phyloP scores from a whole-genome alignment of 352 stramenopile genomes.

The Phytophthora lateralis region DNA sequence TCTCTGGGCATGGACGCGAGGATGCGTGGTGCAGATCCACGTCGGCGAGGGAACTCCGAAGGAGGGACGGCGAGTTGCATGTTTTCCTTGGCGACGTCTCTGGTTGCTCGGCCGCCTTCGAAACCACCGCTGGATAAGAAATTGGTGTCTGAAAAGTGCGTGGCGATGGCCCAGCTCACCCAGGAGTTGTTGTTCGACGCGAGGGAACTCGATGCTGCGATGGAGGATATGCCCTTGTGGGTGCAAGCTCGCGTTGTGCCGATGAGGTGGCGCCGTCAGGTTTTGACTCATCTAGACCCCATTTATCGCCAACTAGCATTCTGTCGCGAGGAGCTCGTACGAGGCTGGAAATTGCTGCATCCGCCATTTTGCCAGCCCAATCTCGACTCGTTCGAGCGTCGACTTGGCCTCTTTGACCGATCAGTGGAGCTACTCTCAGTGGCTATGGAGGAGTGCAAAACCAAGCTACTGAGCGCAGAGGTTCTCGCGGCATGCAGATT shows the following conservation, averaged over 20 bases:
- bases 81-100: constrained; percentile 14
- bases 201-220: constrained; percentile 36
- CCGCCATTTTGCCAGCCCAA: constrained; percentile 49
- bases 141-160: constrained; percentile 40
- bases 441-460: constrained; percentile 42
- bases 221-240: constrained; percentile 49
- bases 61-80: constrained; percentile 20
- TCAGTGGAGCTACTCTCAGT: constrained; percentile 29
- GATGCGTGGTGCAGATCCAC: constrained; percentile 1
- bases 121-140: constrained; percentile 16
- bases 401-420: constrained; percentile 42
- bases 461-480: constrained; percentile 36
- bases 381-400: constrained; percentile 44
- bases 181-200: constrained; percentile 45
- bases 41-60: constrained; percentile 31
- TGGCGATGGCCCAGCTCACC: constrained; percentile 37
- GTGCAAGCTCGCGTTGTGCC: constrained; percentile 47
- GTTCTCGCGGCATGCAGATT: constrained; percentile 37
- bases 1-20: too few species aligned
- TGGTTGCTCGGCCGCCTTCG: constrained; percentile 12
- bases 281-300: constrained; percentile 39
- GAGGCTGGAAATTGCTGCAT: constrained; percentile 44
- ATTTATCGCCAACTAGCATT: constrained; percentile 48
- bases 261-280: constrained; percentile 43
- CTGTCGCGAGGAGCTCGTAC: constrained; percentile 37